Conservation (phyloP, 2,329 filamentous ascomycete species). For the Nothophoma quercina region DNA sequence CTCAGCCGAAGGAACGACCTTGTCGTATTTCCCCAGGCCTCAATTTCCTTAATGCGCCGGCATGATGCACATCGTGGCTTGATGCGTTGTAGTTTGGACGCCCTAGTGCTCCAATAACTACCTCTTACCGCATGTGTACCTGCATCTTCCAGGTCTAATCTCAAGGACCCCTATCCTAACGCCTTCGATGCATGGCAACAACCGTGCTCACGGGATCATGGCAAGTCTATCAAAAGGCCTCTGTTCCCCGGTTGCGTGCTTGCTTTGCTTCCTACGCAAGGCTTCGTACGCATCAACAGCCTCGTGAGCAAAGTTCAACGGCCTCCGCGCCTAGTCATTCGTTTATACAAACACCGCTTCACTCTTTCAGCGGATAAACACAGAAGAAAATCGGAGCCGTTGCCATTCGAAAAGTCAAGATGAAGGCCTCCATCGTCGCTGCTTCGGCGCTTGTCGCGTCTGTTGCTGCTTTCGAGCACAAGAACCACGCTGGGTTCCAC, state of each 20-base stretch:
- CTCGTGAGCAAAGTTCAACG: slow-evolving; percentile 42
- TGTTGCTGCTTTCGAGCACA: slow-evolving; percentile 67
- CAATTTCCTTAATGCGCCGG: slow-evolving; percentile 18
- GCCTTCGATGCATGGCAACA: slow-evolving; percentile 25
- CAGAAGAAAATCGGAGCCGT: slow-evolving; percentile 32
- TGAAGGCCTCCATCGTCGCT: slow-evolving; percentile 77
- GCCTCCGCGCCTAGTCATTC: slow-evolving; percentile 49
- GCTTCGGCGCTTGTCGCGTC: slow-evolving; percentile 65
- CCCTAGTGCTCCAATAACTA: slow-evolving; percentile 20
- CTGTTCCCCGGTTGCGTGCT: slow-evolving; percentile 27
- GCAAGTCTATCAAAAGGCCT: slow-evolving; percentile 41
- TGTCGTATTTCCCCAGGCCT: slow-evolving; percentile 19
- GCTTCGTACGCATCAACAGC: slow-evolving; percentile 44
- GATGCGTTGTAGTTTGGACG: slow-evolving; percentile 27
- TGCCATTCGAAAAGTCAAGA: slow-evolving; percentile 55
- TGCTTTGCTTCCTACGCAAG: slow-evolving; percentile 39
- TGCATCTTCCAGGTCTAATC: slow-evolving; percentile 34
- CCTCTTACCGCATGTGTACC: slow-evolving; percentile 35
- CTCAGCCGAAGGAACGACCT: slow-evolving; percentile 16
- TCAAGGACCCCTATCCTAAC: slow-evolving; percentile 45
- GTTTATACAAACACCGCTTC: slow-evolving; percentile 65
- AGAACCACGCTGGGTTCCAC: slow-evolving; percentile 69
- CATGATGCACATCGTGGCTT: slow-evolving; percentile 33
- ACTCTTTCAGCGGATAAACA: slow-evolving; percentile 83
- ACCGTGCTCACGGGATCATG: slow-evolving; percentile 28